phyloP scores from a whole-genome alignment of 805 yeast species.

The Yamadazyma paraphyllophila region DNA sequence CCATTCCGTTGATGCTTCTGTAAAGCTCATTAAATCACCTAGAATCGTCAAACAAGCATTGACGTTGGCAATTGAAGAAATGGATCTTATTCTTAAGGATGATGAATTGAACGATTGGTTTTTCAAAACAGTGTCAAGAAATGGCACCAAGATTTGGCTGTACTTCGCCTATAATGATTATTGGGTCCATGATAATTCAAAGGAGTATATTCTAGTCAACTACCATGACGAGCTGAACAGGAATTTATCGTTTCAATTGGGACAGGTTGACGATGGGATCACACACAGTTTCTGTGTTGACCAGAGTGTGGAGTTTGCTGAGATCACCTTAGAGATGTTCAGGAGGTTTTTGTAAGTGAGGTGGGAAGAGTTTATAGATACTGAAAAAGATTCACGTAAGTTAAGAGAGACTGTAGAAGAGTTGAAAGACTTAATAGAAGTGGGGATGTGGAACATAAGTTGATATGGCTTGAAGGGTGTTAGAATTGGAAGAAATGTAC shows the following conservation, averaged over 20 bases:
- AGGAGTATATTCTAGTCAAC: conserved; percentile 40
- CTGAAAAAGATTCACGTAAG: too few relatives aligned
- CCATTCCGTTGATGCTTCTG: conserved; percentile 42
- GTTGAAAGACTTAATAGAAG: too few relatives aligned
- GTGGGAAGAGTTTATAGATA: neutral
- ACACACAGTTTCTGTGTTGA: conserved; percentile 62
- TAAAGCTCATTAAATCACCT: conserved; percentile 39
- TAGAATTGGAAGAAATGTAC: too few relatives aligned
- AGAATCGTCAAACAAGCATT: conserved; percentile 53
- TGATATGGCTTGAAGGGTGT: too few relatives aligned
- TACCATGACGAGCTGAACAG: conserved; percentile 19
- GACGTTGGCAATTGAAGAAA: conserved; percentile 58
- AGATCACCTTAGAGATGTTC: conserved; percentile 28
- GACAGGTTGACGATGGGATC: conserved; percentile 38
- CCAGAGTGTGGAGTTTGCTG: conserved; percentile 52
- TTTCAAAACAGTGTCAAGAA: conserved; percentile 19
- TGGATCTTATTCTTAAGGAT: conserved; percentile 49
- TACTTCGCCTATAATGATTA: conserved; percentile 60
- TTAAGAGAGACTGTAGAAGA: too few relatives aligned
- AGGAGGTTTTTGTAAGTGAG: conserved; percentile 1
- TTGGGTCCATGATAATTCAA: conserved; percentile 59
- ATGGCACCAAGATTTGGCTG: conserved; percentile 45
- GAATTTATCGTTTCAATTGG: conserved; percentile 17
- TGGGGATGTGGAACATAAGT: too few relatives aligned
- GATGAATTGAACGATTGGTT: conserved; percentile 51